Conservation (phyloP, 2,329 filamentous ascomycete genomes). For the Exophiala xenobiotica region DNA sequence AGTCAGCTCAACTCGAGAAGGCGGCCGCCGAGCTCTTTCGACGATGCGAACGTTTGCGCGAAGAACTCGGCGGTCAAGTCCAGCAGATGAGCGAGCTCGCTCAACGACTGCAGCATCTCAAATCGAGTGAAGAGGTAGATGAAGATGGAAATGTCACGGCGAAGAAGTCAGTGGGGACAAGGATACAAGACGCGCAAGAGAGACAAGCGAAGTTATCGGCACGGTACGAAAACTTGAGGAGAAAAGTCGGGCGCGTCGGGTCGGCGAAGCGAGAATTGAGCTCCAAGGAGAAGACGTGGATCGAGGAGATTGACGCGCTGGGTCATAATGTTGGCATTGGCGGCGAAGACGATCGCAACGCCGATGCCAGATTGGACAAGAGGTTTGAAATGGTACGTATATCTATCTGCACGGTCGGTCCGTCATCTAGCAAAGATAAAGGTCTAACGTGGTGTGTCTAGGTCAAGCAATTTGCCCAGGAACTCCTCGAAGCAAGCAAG, state of each 20-base stretch:
- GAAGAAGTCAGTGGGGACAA: conserved; percentile 39
- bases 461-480: conserved; percentile 42
- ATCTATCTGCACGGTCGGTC: too few relatives aligned
- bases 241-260: conserved; percentile 39
- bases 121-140: conserved; percentile 40
- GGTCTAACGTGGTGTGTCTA: conserved; percentile 44
- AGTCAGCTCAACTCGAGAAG: conserved; percentile 47
- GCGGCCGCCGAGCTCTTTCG: conserved; percentile 54
- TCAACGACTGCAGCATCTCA: conserved; percentile 45
- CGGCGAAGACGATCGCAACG: conserved; percentile 22
- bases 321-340: conserved; percentile 37
- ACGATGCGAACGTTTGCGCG: conserved; percentile 49
- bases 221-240: conserved; percentile 46
- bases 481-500: conserved; percentile 38
- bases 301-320: conserved; percentile 44
- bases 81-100: conserved; percentile 46
- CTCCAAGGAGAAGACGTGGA: conserved; percentile 48
- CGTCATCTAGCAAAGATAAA: conserved; percentile 23
- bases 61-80: conserved; percentile 50
- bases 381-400: conserved; percentile 45
- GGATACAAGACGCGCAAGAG: conserved; percentile 42
- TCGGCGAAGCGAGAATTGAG: conserved; percentile 46
- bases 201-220: conserved; percentile 42
- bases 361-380: conserved; percentile 31
- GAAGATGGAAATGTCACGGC: conserved; percentile 32